These are phyloP conservation scores for Boletellus ananiceps DNA, from an alignment of 768 basidiomycete species.

Conservation along the genomic window DNA sequence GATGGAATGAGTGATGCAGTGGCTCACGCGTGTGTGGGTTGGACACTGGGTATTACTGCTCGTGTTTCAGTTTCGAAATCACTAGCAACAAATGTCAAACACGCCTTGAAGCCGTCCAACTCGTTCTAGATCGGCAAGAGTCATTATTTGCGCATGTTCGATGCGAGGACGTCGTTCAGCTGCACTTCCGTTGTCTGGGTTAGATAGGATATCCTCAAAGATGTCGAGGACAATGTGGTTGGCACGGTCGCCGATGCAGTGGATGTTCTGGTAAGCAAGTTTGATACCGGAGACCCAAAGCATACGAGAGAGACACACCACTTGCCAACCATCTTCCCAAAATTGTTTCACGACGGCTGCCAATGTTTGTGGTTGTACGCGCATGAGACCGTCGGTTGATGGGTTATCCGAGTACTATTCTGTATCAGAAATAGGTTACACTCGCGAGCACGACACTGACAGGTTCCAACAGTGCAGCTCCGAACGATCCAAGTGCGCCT, in stretches of 20 bases:
- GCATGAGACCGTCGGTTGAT: slow-evolving; percentile 65
- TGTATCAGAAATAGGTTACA: neutral
- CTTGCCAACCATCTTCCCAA: slow-evolving; percentile 76
- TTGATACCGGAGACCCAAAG: neutral
- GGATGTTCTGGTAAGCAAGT: slow-evolving; percentile 54
- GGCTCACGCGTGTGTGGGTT: slow-evolving; percentile 85
- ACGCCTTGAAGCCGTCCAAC: slow-evolving; percentile 69
- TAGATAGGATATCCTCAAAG: slow-evolving; percentile 58
- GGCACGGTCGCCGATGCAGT: slow-evolving; percentile 86
- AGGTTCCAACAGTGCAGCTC: slow-evolving; percentile 81
- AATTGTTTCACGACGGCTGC: slow-evolving; percentile 53
- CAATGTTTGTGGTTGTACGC: slow-evolving; percentile 50
- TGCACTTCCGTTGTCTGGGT: slow-evolving; percentile 19
- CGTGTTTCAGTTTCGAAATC: neutral
- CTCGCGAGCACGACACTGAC: slow-evolving; percentile 9
- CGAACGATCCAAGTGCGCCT: slow-evolving; percentile 91
- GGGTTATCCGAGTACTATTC: slow-evolving; percentile 71
- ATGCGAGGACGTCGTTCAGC: slow-evolving; percentile 66
- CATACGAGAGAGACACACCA: slow-evolving; percentile 46
- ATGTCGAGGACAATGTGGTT: slow-evolving; percentile 81
- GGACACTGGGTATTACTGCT: slow-evolving; percentile 84
- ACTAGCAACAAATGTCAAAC: slow-evolving; percentile 14
- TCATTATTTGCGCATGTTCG: slow-evolving; percentile 92
- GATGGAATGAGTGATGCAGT: neutral
- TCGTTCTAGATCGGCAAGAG: slow-evolving; percentile 60